Percentiles rank a stretch among this genome's conserved stretches.
Evolutionary conservation across 306 rosid genomes (phyloP).

Genomic region (Hippophae rhamnoides): DNA sequence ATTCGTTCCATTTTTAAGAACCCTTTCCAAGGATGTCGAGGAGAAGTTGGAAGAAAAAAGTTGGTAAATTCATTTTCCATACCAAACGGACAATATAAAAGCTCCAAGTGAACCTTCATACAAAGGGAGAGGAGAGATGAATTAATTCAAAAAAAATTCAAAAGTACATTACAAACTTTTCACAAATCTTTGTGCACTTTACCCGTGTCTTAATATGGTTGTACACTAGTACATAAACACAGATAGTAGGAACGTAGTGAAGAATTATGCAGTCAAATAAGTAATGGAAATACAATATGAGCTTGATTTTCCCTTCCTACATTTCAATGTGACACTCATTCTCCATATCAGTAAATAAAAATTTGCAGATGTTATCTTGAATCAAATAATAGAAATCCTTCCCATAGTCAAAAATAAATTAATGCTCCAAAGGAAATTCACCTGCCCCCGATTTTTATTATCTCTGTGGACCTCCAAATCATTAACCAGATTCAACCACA

Average conservation of each 20-base stretch:
- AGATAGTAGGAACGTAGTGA: too few relatives aligned
- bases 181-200: not conserved
- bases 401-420: constrained; percentile 14
- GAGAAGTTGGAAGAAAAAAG: constrained; percentile 49
- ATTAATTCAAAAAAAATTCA: constrained; percentile 4
- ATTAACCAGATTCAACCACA: constrained; percentile 96
- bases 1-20: constrained; percentile 49
- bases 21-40: constrained; percentile 85
- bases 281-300: too few relatives aligned
- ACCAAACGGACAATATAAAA: constrained; percentile 75
- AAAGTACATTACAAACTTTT: constrained; percentile 8
- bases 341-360: not conserved
- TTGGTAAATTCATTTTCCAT: constrained; percentile 61
- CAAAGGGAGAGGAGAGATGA: constrained; percentile 7
- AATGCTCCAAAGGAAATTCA: constrained; percentile 22
- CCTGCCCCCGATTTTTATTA: constrained; percentile 86
- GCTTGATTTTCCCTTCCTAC: too few relatives aligned
- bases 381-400: not conserved
- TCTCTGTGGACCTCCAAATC: constrained; percentile 85
- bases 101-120: constrained; percentile 87
- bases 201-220: not conserved
- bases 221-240: too few relatives aligned
- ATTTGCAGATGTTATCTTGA: not conserved
- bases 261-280: too few relatives aligned
- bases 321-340: not conserved